Base-by-base conservation (phyloP, 2,329 filamentous ascomycete species). In the Microascus cirrosus region DNA sequence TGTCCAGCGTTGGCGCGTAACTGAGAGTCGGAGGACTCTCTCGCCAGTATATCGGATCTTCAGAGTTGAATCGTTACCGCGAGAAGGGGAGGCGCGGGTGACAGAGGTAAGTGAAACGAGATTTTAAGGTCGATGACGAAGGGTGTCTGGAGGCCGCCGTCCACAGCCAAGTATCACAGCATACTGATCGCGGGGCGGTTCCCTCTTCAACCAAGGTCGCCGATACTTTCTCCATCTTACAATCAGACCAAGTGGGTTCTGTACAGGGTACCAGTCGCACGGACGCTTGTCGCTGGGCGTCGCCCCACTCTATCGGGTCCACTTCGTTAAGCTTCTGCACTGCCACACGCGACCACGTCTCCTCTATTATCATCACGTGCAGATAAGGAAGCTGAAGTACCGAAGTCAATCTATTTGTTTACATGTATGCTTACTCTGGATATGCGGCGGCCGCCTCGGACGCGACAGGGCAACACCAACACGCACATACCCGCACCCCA, bases 371-470 rank as follows among this genome's bases (percentile, higher is more conserved):
- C 48, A 12, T 28, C 55, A 57, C 55, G 55, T 57, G 55, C 34
- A 8, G 55, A 57, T 57, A 57, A 57, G 39, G 18, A 2, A 12
- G 13, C 48, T 24, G 32, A 32, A 20, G 20, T 28, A 18, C 39
- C 45, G 6, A 8, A 50, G 18, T 51, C 39, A 35, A n/a, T 55
- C 50, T 57, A 57, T 57, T 57, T 57, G 55, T 57, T 57, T 57
- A 57, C 55, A 57, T 57, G 50, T 22, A 22, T 50, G 45, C 20
- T 22, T 50, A 50, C 45, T 50, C 45, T 6, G 45, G 22, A 50
- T 50, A 50, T 50, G 45, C 45, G 45, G 45, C n/a, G n/a, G n/a
- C n/a, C n/a, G n/a, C 45, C 45, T 22, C 45, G 45, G 20, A 53
- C 51, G 51, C 51, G 51, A 57, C 50, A 35, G 32, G 36, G 48